Conservation (phyloP, 305 asterid species). For the Caryopteris hybrid region DNA sequence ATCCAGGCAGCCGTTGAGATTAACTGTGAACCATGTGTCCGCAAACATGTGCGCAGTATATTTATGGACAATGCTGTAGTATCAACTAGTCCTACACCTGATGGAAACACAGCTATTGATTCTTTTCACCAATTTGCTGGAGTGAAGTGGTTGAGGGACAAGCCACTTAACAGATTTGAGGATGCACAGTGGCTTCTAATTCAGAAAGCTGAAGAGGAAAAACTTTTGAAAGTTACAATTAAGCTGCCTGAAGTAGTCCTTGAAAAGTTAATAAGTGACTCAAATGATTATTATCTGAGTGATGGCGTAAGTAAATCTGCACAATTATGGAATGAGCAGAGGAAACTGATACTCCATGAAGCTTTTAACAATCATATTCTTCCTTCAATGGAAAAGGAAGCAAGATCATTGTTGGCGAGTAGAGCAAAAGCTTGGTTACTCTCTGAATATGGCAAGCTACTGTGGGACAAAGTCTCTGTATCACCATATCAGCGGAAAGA, state of each 20-base stretch:
- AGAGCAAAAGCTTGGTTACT: conserved; percentile 82
- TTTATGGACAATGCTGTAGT: conserved; percentile 86
- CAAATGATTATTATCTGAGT: conserved; percentile 82
- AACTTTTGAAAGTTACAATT: conserved; percentile 78
- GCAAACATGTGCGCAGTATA: conserved; percentile 84
- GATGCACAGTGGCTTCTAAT: conserved; percentile 97
- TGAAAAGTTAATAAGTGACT: conserved; percentile 67
- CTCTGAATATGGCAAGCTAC: conserved; percentile 68
- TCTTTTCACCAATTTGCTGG: conserved; percentile 85
- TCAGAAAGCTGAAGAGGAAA: conserved; percentile 96
- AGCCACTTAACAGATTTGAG: conserved; percentile 79
- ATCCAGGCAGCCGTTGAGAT: conserved; percentile 96
- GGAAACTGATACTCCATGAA: conserved; percentile 79
- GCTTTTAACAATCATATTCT: conserved; percentile 72
- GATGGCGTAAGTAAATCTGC: conserved; percentile 98
- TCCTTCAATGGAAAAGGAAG: conserved; percentile 96
- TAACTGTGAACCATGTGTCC: conserved; percentile 90
- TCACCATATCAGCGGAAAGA: conserved; percentile 86
- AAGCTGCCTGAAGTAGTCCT: conserved; percentile 73
- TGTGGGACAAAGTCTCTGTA: conserved; percentile 91
- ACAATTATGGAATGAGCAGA: conserved; percentile 95
- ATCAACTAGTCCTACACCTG: conserved; percentile 83
- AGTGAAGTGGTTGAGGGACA: conserved; percentile 89
- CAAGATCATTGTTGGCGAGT: conserved; percentile 63
- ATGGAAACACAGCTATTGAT: conserved; percentile 81